phyloP scores from a whole-genome alignment of 169 alveolate genomes.

The Eimeria necatrix region DNA sequence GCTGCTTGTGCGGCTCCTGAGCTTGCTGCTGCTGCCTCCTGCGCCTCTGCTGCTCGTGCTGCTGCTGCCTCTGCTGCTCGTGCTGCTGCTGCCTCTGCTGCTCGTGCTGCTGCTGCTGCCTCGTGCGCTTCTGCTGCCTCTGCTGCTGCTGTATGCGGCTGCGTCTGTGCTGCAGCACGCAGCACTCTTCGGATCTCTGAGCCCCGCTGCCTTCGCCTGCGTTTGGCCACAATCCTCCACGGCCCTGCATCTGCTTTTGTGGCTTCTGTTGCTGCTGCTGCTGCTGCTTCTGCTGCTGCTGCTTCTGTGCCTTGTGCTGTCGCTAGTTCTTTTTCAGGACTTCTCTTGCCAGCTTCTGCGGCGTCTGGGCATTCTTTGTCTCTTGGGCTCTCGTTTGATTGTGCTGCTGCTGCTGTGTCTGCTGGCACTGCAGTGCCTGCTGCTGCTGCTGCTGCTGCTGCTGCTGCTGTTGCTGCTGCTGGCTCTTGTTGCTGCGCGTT shows the following conservation, averaged over 20 bases:
- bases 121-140: not conserved
- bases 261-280: not conserved
- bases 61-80: not conserved
- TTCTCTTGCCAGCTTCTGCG: not conserved
- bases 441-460: slow-evolving; percentile 11
- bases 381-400: not conserved
- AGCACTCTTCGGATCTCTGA: not conserved
- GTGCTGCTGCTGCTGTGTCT: not conserved
- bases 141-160: not conserved
- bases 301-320: not conserved
- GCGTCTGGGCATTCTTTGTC: not conserved
- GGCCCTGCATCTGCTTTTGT: not conserved
- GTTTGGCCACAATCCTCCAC: not conserved
- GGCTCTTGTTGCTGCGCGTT: not conserved
- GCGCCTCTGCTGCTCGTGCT: not conserved
- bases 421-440: not conserved
- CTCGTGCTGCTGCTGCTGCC: not conserved
- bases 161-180: too few relatives aligned
- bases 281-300: not conserved
- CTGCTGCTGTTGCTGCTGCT: not conserved
- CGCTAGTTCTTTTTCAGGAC: not conserved
- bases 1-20: not conserved
- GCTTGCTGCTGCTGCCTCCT: not conserved
- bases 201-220: not conserved
- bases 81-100: not conserved